phyloP scores from a whole-genome alignment of 257 asterid genomes.

The Dorcoceras hygrometricum region DNA sequence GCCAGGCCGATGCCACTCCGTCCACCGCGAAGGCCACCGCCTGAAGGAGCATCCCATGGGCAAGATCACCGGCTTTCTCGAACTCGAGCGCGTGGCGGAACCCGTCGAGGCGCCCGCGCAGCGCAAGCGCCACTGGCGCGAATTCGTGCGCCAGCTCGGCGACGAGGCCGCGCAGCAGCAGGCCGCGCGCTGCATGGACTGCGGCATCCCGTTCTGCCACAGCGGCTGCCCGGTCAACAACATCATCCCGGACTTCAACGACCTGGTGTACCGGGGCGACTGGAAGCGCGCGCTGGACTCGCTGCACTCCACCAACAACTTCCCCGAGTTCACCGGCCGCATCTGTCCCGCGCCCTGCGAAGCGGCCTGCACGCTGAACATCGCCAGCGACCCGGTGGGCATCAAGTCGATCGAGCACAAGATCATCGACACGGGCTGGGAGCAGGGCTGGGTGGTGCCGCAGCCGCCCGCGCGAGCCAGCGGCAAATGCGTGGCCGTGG shows the following conservation, averaged over 20 bases:
- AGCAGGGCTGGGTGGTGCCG: conserved; percentile 97
- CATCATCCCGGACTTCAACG: conserved; percentile 94
- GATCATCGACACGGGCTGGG: conserved; percentile 92
- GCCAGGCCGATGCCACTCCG: no score
- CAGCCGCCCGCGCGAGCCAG: conserved; percentile 76
- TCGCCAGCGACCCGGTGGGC: conserved; percentile 89
- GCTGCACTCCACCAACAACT: conserved; percentile 95
- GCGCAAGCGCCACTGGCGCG: no score
- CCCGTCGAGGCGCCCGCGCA: no score
- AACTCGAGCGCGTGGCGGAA: no score
- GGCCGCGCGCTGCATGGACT: no score
- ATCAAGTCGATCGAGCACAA: conserved; percentile 91
- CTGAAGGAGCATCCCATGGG: no score
- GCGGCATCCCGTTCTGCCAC: no score
- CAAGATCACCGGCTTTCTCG: no score
- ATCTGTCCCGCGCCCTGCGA: conserved; percentile 99
- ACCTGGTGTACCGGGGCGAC: conserved; percentile 89
- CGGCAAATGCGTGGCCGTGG: conserved; percentile 7
- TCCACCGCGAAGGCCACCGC: no score
- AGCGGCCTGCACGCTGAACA: conserved; percentile 97
- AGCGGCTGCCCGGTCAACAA: conserved; percentile 95
- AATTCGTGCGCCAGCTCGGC: no score
- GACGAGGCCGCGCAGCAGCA: no score
- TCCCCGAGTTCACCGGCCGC: conserved; percentile 98
- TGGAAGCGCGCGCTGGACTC: conserved; percentile 97